Conservation (phyloP, 164 flowering plant genomes). For the Chimonanthus salicifolius region DNA sequence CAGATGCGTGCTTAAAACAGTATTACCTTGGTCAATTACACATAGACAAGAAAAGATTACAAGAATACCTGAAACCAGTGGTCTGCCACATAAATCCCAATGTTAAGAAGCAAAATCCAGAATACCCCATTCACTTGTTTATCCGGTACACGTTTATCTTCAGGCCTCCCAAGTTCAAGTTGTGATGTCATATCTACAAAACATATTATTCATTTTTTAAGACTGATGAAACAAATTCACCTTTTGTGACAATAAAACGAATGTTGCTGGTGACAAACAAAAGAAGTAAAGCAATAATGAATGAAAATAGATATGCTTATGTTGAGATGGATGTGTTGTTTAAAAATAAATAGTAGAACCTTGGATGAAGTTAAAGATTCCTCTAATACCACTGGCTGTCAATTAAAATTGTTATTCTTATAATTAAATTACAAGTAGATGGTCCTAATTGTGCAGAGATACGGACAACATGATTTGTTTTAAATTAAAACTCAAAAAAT, state of each 20-base stretch:
- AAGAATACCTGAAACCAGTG: conserved; percentile 68
- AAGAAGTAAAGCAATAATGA: background rate
- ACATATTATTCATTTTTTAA: conserved; percentile 13
- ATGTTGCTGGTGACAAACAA: background rate
- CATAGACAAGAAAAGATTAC: background rate
- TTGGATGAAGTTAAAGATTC: background rate
- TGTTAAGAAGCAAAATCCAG: conserved; percentile 82
- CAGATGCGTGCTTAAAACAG: background rate
- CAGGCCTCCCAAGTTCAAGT: conserved; percentile 67
- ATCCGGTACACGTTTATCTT: conserved; percentile 38
- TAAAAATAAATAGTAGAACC: background rate
- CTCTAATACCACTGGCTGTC: background rate
- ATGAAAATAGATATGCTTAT: background rate
- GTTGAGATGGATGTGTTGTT: background rate
- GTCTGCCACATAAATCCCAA: conserved; percentile 77
- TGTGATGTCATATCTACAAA: conserved; percentile 65
- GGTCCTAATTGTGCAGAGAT: background rate
- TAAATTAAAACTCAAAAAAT: background rate
- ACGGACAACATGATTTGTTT: background rate
- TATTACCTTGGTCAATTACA: background rate
- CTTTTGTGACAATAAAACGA: too few relatives aligned
- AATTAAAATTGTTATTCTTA: too few relatives aligned
- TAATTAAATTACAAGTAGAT: background rate
- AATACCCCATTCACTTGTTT: conserved; percentile 80
- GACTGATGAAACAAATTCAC: background rate